Base-by-base conservation (phyloP, 257 asterid genomes). In the Solanum medicagineum region DNA sequence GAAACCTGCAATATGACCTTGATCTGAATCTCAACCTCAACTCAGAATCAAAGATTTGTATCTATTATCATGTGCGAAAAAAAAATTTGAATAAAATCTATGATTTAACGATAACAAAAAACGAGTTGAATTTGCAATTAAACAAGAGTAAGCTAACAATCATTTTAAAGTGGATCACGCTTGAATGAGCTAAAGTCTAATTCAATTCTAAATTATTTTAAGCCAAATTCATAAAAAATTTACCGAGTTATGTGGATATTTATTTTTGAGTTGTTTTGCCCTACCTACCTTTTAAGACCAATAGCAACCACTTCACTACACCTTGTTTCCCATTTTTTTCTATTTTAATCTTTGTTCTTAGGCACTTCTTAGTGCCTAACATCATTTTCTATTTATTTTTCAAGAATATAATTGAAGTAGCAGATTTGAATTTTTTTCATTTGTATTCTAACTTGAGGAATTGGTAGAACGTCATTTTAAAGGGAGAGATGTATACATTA, bases 211-310 rank as follows among this genome's bases (percentile, higher is more conserved):
- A 66, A 66, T 29, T 29, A 0, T 14, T n/a, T 29, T 1, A 12
- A 66, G 0, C 10, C n/a, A 12, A 62, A 12, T 22, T 0, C 17
- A 11, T 54, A 54, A 54, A 54, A 54, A 54, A 5, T 2, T 53
- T 53, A 5, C 15, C 8, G 3, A 0, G 0, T 63, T 0, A 5
- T 0, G 0, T 29, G 9, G 0, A 63, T 63, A 63, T 6, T 63
- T 63, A 26, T 26, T 26, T 26, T 63, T 13, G 15, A 1, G 17
- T 10, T 13, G 13, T 24, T 53, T 53, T 6, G 20, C 71, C 44
- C 71, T 26, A 6, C 42, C 42, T 13, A 63, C 2, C 42, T 12
- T 40, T 13, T 42, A 65, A 14, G 6, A 29, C n/a, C 45, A 29
- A 29, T 26, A 29, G 20, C 10, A 65, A 65, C 45, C n/a, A 65